Percentiles rank a stretch among this genome's conserved stretches.
Evolutionary conservation across 805 yeast genomes (phyloP).

Genomic region (Suhomyces faveliae): DNA sequence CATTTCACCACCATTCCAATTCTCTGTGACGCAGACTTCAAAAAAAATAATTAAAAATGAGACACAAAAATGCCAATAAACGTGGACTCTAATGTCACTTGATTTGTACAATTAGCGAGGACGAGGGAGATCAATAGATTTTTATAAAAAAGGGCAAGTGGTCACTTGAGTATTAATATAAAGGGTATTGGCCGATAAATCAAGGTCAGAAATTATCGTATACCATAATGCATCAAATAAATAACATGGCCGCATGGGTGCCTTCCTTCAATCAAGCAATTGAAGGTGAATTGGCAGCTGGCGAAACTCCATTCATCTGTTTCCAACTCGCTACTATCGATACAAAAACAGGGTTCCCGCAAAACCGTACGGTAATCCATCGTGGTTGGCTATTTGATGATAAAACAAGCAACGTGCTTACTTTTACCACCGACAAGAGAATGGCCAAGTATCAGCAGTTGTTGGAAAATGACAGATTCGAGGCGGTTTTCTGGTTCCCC

Average conservation of each 20-base stretch:
- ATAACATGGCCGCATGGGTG: slow-evolving; percentile 69
- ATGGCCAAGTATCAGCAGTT: slow-evolving; percentile 60
- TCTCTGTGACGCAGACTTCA: background rate
- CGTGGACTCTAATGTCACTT: slow-evolving; percentile 4
- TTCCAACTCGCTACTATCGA: slow-evolving; percentile 73
- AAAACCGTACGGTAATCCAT: slow-evolving; percentile 65
- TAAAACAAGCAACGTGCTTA: slow-evolving; percentile 60
- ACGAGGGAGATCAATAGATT: background rate
- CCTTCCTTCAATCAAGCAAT: slow-evolving; percentile 59
- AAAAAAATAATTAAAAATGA: background rate
- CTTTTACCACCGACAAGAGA: slow-evolving; percentile 71
- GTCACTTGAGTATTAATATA: background rate
- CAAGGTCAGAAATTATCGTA: background rate
- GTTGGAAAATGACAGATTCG: slow-evolving; percentile 54
- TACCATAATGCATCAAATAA: slow-evolving; percentile 26
- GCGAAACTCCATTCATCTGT: slow-evolving; percentile 48
- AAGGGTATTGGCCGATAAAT: background rate
- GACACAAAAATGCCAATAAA: background rate
- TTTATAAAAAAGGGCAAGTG: slow-evolving; percentile 1
- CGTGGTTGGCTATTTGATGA: slow-evolving; percentile 77
- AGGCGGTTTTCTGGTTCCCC: slow-evolving; percentile 74
- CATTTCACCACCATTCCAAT: too few species aligned
- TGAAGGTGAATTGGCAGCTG: slow-evolving; percentile 38
- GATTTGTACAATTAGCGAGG: background rate
- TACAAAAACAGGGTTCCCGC: slow-evolving; percentile 47